Evolutionary conservation across 169 alveolate species (phyloP).

Genomic region (Sarcocystis neurona): DNA sequence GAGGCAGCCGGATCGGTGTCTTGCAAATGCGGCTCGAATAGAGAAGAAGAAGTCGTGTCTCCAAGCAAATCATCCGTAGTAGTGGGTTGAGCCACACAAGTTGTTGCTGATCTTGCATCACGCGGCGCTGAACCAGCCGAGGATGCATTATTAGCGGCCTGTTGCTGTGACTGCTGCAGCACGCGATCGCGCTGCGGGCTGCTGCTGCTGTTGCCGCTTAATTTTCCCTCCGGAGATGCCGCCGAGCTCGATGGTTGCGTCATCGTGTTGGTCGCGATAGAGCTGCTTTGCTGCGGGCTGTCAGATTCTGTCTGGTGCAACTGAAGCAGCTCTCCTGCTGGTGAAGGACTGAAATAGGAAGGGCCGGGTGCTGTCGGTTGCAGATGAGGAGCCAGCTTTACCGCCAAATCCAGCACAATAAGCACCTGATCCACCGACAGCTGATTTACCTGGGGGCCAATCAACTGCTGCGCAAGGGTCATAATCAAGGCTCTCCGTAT

Average conservation of each 20-base stretch:
- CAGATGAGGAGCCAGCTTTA: constrained; percentile 51
- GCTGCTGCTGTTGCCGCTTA: no score
- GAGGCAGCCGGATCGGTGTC: constrained; percentile 21
- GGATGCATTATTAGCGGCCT: neutral
- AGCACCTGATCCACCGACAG: constrained; percentile 44
- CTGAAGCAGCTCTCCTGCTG: no score
- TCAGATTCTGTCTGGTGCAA: no score
- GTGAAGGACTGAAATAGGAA: no score
- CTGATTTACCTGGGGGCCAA: constrained; percentile 48
- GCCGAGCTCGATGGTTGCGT: no score
- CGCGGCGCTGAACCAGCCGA: neutral
- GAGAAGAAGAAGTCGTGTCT: constrained; percentile 17
- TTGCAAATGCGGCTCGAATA: neutral
- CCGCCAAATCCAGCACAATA: constrained; percentile 40
- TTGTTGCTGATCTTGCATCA: neutral
- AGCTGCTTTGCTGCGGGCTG: no score
- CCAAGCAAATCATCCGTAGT: neutral
- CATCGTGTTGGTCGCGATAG: no score
- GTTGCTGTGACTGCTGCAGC: neutral
- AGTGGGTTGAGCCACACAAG: neutral
- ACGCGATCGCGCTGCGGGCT: no score
- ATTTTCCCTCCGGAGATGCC: no score
- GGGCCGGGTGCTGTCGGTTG: no score
- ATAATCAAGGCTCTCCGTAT: constrained; percentile 12
- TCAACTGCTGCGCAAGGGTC: constrained; percentile 55